Evolutionary conservation across 345 rosid species (phyloP).

Genomic region (Salix purpurea): DNA sequence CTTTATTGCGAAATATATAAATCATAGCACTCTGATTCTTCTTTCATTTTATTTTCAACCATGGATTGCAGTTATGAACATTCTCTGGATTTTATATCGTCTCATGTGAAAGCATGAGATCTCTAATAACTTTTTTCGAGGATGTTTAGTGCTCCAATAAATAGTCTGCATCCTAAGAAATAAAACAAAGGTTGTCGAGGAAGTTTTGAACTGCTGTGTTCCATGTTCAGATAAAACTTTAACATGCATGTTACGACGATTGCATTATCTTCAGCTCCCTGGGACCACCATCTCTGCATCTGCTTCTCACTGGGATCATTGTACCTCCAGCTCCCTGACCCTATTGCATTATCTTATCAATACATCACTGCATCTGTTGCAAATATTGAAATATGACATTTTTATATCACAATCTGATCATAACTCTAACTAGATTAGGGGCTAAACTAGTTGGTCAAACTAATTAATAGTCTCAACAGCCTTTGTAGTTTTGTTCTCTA

Average conservation of each 20-base stretch:
- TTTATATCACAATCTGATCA: neutral
- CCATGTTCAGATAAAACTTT: neutral
- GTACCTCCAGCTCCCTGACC: neutral
- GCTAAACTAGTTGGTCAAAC: neutral
- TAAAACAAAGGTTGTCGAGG: neutral
- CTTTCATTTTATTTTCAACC: neutral
- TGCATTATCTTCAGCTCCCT: too few species aligned
- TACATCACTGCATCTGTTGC: neutral
- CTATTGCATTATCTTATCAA: neutral
- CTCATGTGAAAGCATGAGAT: neutral
- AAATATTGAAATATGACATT: neutral
- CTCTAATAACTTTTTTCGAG: neutral
- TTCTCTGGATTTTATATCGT: neutral
- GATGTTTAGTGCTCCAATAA: neutral
- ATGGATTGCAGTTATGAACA: neutral
- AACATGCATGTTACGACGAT: neutral
- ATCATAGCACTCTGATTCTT: neutral
- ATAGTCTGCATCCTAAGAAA: neutral
- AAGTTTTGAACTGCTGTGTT: neutral
- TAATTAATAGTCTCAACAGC: neutral
- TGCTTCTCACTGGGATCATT: neutral
- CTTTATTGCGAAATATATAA: neutral
- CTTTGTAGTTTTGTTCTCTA: neutral
- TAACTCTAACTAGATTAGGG: neutral
- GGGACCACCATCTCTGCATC: neutral